phyloP scores from a whole-genome alignment of 148 eudicot species.

The Heliosperma pusillum region DNA sequence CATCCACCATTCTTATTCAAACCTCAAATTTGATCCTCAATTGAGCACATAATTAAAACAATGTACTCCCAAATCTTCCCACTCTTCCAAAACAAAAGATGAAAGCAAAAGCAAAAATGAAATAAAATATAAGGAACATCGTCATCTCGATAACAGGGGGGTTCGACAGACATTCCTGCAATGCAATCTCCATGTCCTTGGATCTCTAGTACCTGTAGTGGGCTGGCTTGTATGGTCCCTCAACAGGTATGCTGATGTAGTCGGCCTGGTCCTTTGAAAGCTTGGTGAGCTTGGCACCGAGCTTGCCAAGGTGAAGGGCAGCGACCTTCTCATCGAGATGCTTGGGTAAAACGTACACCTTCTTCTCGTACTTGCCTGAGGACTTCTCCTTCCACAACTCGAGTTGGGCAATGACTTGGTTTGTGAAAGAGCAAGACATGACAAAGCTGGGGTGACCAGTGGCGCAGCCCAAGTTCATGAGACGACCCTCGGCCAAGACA shows the following conservation, averaged over 20 bases:
- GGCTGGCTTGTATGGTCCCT: conserved; percentile 98
- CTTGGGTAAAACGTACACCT: conserved; percentile 94
- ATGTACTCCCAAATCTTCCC: conserved; percentile 8
- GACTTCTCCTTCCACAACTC: conserved; percentile 92
- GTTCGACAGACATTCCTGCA: not conserved
- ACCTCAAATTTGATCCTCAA: conserved; percentile 5
- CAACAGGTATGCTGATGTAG: conserved; percentile 76
- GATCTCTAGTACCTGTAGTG: conserved; percentile 85
- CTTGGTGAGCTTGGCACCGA: conserved; percentile 88
- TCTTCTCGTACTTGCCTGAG: conserved; percentile 80
- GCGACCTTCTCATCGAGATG: conserved; percentile 99
- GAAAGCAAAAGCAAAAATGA: not conserved
- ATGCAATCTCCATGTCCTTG: not conserved
- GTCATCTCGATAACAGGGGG: not conserved
- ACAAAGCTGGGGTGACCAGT: conserved; percentile 99
- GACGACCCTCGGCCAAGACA: conserved; percentile 87
- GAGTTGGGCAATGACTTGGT: conserved; percentile 98
- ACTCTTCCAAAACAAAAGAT: conserved; percentile 6
- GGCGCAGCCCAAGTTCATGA: conserved; percentile 99
- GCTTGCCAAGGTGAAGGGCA: conserved; percentile 86
- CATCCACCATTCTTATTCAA: conserved; percentile 18
- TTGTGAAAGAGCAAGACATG: conserved; percentile 98
- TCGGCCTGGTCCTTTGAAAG: conserved; percentile 86
- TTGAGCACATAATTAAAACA: conserved; percentile 9
- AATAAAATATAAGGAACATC: not conserved